Conservation (phyloP, 2,329 filamentous ascomycete species). For the Penicillium frequentans region DNA sequence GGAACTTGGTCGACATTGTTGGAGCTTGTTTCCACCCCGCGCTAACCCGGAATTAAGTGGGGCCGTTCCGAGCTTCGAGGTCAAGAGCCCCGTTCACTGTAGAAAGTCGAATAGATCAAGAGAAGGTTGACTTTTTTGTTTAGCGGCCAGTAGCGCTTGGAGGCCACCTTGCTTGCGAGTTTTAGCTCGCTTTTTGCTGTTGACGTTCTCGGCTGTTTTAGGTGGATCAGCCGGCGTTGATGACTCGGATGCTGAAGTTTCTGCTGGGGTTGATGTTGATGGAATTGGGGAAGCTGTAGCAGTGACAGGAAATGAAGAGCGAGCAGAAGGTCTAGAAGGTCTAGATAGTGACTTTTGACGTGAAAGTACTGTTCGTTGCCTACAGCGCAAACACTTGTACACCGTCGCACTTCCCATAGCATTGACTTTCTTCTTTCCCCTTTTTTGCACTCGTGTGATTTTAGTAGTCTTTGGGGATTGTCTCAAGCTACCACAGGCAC, state of each 20-base stretch:
- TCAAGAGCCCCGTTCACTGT: constrained; percentile 38
- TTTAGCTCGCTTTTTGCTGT: constrained; percentile 58
- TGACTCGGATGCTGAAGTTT: constrained; percentile 6
- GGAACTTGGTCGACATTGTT: constrained; percentile 2
- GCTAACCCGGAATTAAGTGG: constrained; percentile 30
- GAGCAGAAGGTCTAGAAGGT: not conserved
- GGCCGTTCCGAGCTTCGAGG: constrained; percentile 9
- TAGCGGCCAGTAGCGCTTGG: constrained; percentile 53
- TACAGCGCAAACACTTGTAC: constrained; percentile 40
- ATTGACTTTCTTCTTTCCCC: not conserved
- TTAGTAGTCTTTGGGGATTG: constrained; percentile 29
- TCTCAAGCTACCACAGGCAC: constrained; percentile 43
- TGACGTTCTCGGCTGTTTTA: constrained; percentile 41
- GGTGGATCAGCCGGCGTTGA: constrained; percentile 8
- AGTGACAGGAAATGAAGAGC: not conserved
- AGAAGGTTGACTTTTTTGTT: constrained; percentile 34
- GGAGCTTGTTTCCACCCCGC: constrained; percentile 29
- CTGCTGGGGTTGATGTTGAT: not conserved
- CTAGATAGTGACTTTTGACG: constrained; percentile 12
- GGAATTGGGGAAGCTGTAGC: constrained; percentile 11
- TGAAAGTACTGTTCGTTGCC: constrained; percentile 32
- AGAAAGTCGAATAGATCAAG: constrained; percentile 58
- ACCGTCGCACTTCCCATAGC: constrained; percentile 26
- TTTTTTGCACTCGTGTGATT: constrained; percentile 11
- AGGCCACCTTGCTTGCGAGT: constrained; percentile 55